Base-by-base conservation (phyloP, 495 filamentous ascomycete species). In the Coniosporium apollinis region DNA sequence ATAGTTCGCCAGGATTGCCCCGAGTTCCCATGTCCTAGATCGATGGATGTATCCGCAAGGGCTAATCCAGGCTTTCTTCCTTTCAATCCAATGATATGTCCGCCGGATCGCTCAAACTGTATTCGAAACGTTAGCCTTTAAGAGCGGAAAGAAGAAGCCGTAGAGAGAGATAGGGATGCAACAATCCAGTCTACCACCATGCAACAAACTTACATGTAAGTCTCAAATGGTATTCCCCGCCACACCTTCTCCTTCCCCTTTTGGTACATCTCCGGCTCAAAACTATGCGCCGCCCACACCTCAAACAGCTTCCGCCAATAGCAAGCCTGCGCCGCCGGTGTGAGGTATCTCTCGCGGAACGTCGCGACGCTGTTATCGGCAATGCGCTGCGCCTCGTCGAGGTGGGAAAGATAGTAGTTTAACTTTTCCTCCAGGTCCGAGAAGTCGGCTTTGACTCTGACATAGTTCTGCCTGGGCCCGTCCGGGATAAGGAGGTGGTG, bases 381-480 rank as follows among this genome's bases (percentile, higher is more conserved):
- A 21, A 55, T 52, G 11, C 19, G 19, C 47, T 70, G 60, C 19
- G 72, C 70, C 17, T 58, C 49, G 8, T 56, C 44, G 0, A 62
- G 60, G 30, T 74, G 52, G 28, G 56, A 56, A 28, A 71, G 57
- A 4, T 72, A 55, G 33, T 56, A 57, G 34, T 67, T 40, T 21
- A 78, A 61, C 44, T 64, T 70, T 3, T 50, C 45, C 16, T 67
- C 55, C 1, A 78, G 48, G 45, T 76, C 63, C 0, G 57, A 54
- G 45, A 61, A 77, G 40, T 76, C 69, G 4, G 53, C 40, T 10
- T 60, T 49, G 2, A 76, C 70, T 37, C 69, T 52, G 15, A 78
- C 54, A 30, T 64, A 76, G 38, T 77, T 82, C 24, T 74, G 69
- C 1, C 70, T 56, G 0, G 66, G 59, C 1, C 73, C 73, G 7